Base-by-base conservation (phyloP, 495 filamentous ascomycete genomes). In the Lichenothelia convexa region DNA sequence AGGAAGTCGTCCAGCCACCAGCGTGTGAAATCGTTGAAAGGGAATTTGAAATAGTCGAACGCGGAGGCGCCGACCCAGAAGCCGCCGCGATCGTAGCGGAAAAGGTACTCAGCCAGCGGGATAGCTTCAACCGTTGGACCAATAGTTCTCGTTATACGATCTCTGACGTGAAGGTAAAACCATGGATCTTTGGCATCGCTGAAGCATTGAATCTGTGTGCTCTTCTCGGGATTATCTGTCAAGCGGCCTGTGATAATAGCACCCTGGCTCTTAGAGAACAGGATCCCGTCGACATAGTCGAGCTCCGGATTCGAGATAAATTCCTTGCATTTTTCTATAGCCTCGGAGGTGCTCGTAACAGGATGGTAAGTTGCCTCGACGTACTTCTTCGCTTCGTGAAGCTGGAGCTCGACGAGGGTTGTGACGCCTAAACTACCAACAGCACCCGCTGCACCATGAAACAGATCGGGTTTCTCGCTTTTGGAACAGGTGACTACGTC, bases 41-140 rank as follows among this genome's bases (percentile, higher is more conserved):
- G 71, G 16, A 62, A 46, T 8, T 60, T 50, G 51, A 74, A 70
- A 46, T 73, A 75, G 1, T 51, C 40, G 48, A 68, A 74, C 0
- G 64, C 59, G 9, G 57, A 61, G 4, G 46, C 43, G 4, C 61
- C 68, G 11, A 63, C 61, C 57, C 70, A 74, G 47, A 75, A 76
- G 5, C 60, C 69, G 15, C 71, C 71, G 3, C 71, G 65, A 42
- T 76, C 71, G 46, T 76, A 74, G 2, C 71, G 66, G 48, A 76
- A 75, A 22, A 71, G 60, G 39, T 76, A 75, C 21, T 74, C 68
- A 4, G 53, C 56, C 6, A 73, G 48, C 9, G 71, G 71, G 26
- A 73, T 64, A 18, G 53, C 49, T 26, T 74, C 65, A 17, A 41
- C 53, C 3, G 45, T 34, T 2, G 59, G 47, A 11, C 9, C 33